Base-by-base conservation (phyloP, 345 rosid genomes). In the Hypericum perforatum region DNA sequence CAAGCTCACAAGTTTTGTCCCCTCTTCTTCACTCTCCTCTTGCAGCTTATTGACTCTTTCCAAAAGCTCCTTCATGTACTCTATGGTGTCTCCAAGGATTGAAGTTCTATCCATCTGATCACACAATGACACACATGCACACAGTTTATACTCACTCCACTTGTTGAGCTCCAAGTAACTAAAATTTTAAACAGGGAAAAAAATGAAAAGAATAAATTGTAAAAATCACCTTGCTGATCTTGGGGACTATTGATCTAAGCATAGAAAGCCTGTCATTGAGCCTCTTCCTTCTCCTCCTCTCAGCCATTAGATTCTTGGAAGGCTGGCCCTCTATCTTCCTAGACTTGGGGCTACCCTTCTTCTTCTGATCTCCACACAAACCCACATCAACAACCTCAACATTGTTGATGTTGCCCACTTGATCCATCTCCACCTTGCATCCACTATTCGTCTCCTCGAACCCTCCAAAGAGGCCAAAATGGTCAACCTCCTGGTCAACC, bases 211-310 rank as follows among this genome's bases (percentile, higher is more conserved):
- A 7, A 16, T 3, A 29, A n/a, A 49, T 13, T 3, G 11, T 11
- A 4, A 2, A 2, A 9, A 52, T 59, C 49, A 85, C 97, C 95
- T 89, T 89, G 72, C 92, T 85, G 74, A 89, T 89, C 80, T 89
- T 89, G 8, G 97, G 95, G 47, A 89, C 97, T 29, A 89, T 79
- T 65, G 97, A 89, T 77, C 97, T 75, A 48, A 89, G 82, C 91
- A 85, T 90, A 42, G 91, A 82, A 36, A 86, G 89, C 16, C 91
- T 68, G 62, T 82, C 94, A 61, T 87, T 84, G 53, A 90, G 74
- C 39, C 96, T 64, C 77, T 86, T 84, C 57, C 95, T 82, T 63
- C 91, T 72, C 51, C 95, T 82, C 62, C 94, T 76, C 70, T 86
- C 96, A 0, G 95, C 95, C 95, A 84, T 82, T 36, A 84, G 57